A percentile compares a stretch with the other conserved stretches of the same genome.
Evolutionary conservation across 2,329 filamentous ascomycete species (phyloP).

Genomic region (Aspergillus calidoustus): DNA sequence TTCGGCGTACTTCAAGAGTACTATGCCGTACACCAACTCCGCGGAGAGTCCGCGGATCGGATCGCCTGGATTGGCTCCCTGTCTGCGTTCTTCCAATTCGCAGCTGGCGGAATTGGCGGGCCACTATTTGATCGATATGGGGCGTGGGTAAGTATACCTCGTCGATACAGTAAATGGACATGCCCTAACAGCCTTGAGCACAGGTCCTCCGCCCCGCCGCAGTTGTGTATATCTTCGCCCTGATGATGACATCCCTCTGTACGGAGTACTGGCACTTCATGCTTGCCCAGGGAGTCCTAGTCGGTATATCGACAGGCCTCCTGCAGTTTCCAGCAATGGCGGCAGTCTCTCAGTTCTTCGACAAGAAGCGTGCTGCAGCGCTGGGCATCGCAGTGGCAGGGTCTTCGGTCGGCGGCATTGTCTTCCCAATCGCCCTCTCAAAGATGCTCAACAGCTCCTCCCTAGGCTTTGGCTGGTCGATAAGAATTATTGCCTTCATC

Average conservation of each 20-base stretch:
- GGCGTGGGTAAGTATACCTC: constrained; percentile 29
- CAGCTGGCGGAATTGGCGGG: constrained; percentile 25
- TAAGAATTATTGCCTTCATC: constrained; percentile 58
- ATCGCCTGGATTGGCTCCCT: constrained; percentile 54
- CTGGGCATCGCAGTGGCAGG: constrained; percentile 54
- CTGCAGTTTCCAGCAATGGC: constrained; percentile 53
- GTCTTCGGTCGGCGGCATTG: constrained; percentile 57
- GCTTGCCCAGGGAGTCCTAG: constrained; percentile 32
- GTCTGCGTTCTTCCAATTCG: constrained; percentile 35
- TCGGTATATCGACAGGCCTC: constrained; percentile 41
- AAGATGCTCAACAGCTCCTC: constrained; percentile 54
- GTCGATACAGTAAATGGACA: neutral
- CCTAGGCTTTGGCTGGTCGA: constrained; percentile 58
- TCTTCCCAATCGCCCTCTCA: constrained; percentile 53
- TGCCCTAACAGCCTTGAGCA: neutral
- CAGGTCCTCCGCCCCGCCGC: constrained; percentile 24
- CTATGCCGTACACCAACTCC: constrained; percentile 50
- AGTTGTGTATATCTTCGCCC: constrained; percentile 54
- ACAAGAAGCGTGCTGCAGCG: constrained; percentile 52
- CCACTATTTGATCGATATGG: constrained; percentile 33
- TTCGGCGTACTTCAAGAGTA: constrained; percentile 55
- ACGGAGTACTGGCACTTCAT: constrained; percentile 60
- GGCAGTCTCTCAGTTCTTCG: constrained; percentile 54
- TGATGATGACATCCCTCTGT: constrained; percentile 67
- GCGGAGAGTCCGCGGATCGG: constrained; percentile 41